Base-by-base conservation (phyloP, 352 stramenopile genomes). In the Phytophthora vignae region DNA sequence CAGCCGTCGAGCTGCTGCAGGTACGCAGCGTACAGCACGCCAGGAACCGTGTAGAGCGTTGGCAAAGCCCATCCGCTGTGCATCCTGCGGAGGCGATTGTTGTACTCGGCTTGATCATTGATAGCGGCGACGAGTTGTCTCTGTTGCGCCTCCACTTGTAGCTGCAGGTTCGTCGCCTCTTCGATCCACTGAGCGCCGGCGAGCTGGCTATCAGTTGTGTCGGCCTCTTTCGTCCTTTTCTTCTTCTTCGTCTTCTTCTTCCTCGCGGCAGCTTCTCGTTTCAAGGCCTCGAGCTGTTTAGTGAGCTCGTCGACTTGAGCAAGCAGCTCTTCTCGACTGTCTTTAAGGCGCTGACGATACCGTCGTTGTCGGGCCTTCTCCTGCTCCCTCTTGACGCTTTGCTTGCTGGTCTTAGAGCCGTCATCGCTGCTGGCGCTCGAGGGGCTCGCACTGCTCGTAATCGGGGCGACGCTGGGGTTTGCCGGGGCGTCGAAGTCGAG, bases 1-100 rank as follows among this genome's bases (percentile, higher is more conserved):
- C 50, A 68, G 29, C 46, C 67, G 40, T 78, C 57, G 12, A 78
- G 48, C 29, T 76, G 57, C 17, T 68, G 62, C 25, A 78, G 27
- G 46, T 73, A 64, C 10, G 57, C 70, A 46, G 40, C 54, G 27
- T 71, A 69, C 11, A 70, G 44, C 4, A 29, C n/a, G 10, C 9
- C 52, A 2, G 69, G 42, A 56, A 67, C 64, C 1, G 36, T 52
- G 31, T 46, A 36, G 10, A 55, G 25, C 25, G 25, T 29, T 29
- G 25, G 25, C 4, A 29, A 29, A 29, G 25, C n/a, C 21, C 1
- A 12, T 29, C 25, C 25, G 25, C 25, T 29, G 19, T 31, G 12
- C 15, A 64, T 9, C 5, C 48, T 12, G 12, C 29, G 55, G 12
- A 76, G 56, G 2, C 38, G 3, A 12, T 67, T 58, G 33, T 72